These are phyloP conservation scores for Globisporangium orthogonon DNA, from an alignment of 352 stramenopile genomes.

Conservation along the genomic window DNA sequence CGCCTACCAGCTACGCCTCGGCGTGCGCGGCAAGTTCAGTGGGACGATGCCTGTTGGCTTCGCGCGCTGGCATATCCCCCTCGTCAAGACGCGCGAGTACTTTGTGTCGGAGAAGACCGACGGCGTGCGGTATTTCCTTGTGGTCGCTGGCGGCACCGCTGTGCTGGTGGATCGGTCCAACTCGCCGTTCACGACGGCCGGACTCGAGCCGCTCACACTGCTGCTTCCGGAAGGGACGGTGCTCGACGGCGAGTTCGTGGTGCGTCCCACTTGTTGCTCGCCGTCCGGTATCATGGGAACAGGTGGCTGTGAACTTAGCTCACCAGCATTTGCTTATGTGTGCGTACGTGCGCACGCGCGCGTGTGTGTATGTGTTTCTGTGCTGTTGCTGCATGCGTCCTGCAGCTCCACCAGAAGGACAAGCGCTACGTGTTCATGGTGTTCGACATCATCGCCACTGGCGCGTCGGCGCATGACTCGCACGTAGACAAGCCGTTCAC, in stretches of 20 bases:
- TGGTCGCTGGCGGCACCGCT: conserved; percentile 60
- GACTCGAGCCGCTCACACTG: conserved; percentile 69
- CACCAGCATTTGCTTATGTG: not conserved
- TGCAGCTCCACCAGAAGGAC: conserved; percentile 73
- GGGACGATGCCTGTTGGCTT: conserved; percentile 90
- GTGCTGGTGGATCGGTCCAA: conserved; percentile 80
- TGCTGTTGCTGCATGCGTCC: conserved; percentile 4
- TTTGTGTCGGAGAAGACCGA: conserved; percentile 91
- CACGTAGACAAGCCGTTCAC: conserved; percentile 80
- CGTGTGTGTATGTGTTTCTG: conserved; percentile 2
- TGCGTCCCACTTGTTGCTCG: conserved; percentile 22
- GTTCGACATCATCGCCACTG: conserved; percentile 87
- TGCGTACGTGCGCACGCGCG: not conserved
- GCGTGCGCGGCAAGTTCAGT: conserved; percentile 77
- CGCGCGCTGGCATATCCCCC: conserved; percentile 83
- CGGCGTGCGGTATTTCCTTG: conserved; percentile 88
- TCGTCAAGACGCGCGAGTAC: conserved; percentile 82
- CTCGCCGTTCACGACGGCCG: conserved; percentile 67
- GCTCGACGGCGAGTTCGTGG: conserved; percentile 86
- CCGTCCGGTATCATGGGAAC: not conserved
- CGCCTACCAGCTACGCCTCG: conserved; percentile 65
- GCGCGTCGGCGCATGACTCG: conserved; percentile 53
- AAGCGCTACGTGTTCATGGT: conserved; percentile 87
- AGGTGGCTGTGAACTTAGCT: not conserved
- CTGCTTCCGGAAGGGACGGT: conserved; percentile 84